phyloP scores from a whole-genome alignment of 768 basidiomycete species.

The Tricholoma saponaceum region DNA sequence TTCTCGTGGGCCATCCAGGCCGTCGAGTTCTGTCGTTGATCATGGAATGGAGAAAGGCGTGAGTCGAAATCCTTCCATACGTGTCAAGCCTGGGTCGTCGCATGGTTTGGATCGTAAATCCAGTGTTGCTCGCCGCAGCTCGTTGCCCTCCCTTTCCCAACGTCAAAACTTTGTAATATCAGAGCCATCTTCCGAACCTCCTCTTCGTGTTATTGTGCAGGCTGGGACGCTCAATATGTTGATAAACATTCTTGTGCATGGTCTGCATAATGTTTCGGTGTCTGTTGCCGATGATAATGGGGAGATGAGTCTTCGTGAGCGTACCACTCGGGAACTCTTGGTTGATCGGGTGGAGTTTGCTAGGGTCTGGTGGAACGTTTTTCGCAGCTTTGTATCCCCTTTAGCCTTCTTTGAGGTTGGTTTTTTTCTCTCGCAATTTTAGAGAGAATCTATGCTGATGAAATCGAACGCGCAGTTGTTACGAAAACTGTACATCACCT shows the following conservation, averaged over 20 bases:
- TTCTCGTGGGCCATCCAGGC: slow-evolving; percentile 64
- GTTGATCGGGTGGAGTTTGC: slow-evolving; percentile 74
- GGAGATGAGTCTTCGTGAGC: slow-evolving; percentile 73
- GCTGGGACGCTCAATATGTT: slow-evolving; percentile 75
- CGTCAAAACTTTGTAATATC: slow-evolving; percentile 52
- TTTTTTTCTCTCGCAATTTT: slow-evolving; percentile 1
- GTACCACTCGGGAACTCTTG: slow-evolving; percentile 66
- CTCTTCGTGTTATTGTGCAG: slow-evolving; percentile 72
- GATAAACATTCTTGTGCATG: slow-evolving; percentile 73
- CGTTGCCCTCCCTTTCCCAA: slow-evolving; percentile 72
- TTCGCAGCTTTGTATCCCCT: slow-evolving; percentile 78
- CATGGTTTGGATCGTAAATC: slow-evolving; percentile 73
- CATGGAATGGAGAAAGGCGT: slow-evolving; percentile 39
- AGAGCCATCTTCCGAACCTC: slow-evolving; percentile 65
- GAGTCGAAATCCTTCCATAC: slow-evolving; percentile 67
- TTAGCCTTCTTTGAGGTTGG: slow-evolving; percentile 81
- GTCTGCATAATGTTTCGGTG: slow-evolving; percentile 71
- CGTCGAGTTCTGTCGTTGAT: slow-evolving; percentile 59
- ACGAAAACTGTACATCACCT: slow-evolving; percentile 66
- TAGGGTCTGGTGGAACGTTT: slow-evolving; percentile 79
- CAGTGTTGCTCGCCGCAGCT: slow-evolving; percentile 70
- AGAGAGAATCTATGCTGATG: neutral
- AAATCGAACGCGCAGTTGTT: slow-evolving; percentile 46
- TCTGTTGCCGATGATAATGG: slow-evolving; percentile 86
- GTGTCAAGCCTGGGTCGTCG: slow-evolving; percentile 68